Conservation (phyloP, 1,139 yeast genomes). For the Geotrichum klebahnii region DNA sequence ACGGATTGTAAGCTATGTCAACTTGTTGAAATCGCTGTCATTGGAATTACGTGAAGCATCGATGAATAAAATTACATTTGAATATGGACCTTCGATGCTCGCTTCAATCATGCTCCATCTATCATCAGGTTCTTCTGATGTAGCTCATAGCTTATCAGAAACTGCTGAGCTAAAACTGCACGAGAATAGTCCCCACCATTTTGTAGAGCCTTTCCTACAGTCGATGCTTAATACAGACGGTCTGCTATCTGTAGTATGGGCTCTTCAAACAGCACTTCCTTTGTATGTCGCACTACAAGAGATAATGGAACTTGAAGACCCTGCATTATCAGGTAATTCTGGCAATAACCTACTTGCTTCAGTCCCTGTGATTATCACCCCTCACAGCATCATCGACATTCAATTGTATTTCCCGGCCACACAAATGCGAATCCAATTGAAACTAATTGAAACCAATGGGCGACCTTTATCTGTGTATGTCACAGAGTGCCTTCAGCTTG, state of each 20-base stretch:
- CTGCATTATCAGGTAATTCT: neutral
- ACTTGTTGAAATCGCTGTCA: conserved; percentile 29
- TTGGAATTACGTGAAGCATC: conserved; percentile 32
- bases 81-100: conserved; percentile 29
- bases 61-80: conserved; percentile 32
- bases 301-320: conserved; percentile 6
- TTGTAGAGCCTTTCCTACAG: conserved; percentile 29
- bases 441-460: conserved; percentile 18
- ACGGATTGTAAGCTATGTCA: conserved; percentile 34
- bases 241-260: conserved; percentile 33
- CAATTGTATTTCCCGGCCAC: conserved; percentile 14
- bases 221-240: conserved; percentile 30
- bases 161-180: conserved; percentile 24
- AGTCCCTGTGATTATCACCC: conserved; percentile 20
- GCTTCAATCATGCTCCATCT: conserved; percentile 24
- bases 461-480: conserved; percentile 20
- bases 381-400: conserved; percentile 17
- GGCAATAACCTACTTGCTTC: conserved; percentile 19
- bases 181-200: conserved; percentile 30
- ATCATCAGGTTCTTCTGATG: neutral
- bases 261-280: conserved; percentile 32
- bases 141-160: conserved; percentile 15
- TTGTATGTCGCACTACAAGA: conserved; percentile 30
- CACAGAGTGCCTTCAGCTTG: conserved; percentile 13
- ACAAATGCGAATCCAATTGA: conserved; percentile 14